A percentile compares a stretch with the other conserved stretches of the same genome.
These are phyloP conservation scores for Eucalyptus curtisii DNA, from an alignment of 345 rosid genomes.

Conservation along the genomic window DNA sequence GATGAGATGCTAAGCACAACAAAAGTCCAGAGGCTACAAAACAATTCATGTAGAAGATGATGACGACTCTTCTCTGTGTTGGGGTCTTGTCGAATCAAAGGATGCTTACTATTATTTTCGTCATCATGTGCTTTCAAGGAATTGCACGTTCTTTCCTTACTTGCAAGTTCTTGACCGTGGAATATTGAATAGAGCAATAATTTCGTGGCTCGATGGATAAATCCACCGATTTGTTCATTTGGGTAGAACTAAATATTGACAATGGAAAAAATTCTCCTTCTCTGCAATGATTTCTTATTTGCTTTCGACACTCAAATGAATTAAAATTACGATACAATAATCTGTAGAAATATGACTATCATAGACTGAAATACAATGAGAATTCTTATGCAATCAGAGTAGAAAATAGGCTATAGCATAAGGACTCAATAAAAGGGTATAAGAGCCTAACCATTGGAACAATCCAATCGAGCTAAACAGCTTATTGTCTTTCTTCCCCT, in stretches of 20 bases:
- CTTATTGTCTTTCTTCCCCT: not conserved
- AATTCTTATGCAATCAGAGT: not conserved
- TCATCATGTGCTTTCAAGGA: not conserved
- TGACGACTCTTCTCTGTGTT: not conserved
- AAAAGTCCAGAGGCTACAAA: not conserved
- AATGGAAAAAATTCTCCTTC: not conserved
- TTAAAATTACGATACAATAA: no score
- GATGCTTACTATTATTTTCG: not conserved
- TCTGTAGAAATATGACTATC: no score
- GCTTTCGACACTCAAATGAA: no score
- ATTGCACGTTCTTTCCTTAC: not conserved
- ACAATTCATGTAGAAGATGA: not conserved
- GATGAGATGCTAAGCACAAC: not conserved
- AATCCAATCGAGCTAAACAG: not conserved
- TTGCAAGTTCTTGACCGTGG: not conserved
- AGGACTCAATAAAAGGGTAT: not conserved
- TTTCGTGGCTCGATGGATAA: not conserved
- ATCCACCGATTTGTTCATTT: no score
- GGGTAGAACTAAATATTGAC: not conserved
- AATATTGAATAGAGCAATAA: not conserved
- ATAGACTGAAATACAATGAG: not conserved
- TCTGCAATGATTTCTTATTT: no score
- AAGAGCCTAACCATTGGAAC: not conserved
- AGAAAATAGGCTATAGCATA: not conserved
- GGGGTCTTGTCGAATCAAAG: not conserved